A percentile compares a stretch with the other conserved stretches of the same genome.
Evolutionary conservation across 192 early-diverging fungal genomes (phyloP).

Genomic region (Phycomyces blakesleeanus): DNA sequence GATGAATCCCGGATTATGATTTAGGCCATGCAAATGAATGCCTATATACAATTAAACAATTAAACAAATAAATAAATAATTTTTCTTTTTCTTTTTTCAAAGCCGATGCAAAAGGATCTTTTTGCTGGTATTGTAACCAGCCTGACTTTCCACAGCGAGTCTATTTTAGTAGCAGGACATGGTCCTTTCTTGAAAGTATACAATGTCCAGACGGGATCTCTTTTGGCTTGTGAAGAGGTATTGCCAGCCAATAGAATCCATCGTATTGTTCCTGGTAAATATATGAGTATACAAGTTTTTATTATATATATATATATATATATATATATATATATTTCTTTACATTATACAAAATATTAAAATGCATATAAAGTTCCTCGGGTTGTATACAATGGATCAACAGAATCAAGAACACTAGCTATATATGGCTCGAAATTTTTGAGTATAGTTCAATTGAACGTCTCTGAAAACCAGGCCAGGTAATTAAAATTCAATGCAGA

Average conservation of each 20-base stretch:
- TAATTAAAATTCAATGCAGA: conserved; percentile 2
- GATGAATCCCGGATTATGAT: too few relatives aligned
- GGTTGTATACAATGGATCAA: not conserved
- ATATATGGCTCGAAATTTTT: conserved; percentile 53
- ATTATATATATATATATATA: not conserved
- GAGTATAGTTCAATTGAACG: conserved; percentile 9
- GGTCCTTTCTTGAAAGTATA: conserved; percentile 54
- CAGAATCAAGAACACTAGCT: conserved; percentile 17
- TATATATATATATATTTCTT: not conserved
- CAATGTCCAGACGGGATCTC: conserved; percentile 39
- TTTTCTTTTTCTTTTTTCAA: too few relatives aligned
- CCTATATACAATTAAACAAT: too few relatives aligned
- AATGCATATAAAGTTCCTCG: conserved; percentile 2
- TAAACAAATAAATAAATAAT: too few relatives aligned
- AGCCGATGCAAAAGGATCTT: conserved; percentile 28
- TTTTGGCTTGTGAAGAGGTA: conserved; percentile 32
- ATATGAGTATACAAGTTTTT: too few relatives aligned
- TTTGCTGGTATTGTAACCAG: conserved; percentile 46
- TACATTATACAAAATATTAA: not conserved
- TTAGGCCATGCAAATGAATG: too few relatives aligned
- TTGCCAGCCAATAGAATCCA: conserved; percentile 45
- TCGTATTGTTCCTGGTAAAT: conserved; percentile 49
- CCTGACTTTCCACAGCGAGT: conserved; percentile 43
- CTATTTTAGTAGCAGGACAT: conserved; percentile 48
- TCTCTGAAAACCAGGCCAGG: not conserved